These are phyloP conservation scores for Medicago lupulina DNA, from an alignment of 306 rosid genomes.

Conservation along the genomic window DNA sequence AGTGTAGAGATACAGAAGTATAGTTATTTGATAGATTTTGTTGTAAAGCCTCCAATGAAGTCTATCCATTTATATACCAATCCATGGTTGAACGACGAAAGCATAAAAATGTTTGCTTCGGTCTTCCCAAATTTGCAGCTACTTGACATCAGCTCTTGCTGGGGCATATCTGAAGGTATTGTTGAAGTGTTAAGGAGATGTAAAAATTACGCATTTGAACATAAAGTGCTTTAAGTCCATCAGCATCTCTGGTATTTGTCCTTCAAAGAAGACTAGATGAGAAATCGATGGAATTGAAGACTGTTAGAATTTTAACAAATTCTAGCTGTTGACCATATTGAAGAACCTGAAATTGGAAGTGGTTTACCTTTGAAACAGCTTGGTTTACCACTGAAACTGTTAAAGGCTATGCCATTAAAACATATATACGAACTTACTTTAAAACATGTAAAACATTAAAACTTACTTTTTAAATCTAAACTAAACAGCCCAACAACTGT, in stretches of 20 bases:
- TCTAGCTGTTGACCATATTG: not conserved
- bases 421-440: too few relatives aligned
- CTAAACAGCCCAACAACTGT: not conserved
- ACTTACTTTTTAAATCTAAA: too few relatives aligned
- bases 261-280: constrained; percentile 40
- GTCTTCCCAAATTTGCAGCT: constrained; percentile 56
- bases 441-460: too few relatives aligned
- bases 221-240: constrained; percentile 31
- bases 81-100: constrained; percentile 33
- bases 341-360: too few relatives aligned
- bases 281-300: constrained; percentile 37
- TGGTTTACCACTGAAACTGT: too few relatives aligned
- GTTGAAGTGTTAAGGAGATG: constrained; percentile 52
- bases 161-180: constrained; percentile 26
- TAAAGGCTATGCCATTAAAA: too few relatives aligned
- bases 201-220: constrained; percentile 40
- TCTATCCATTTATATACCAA: constrained; percentile 51
- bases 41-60: constrained; percentile 47
- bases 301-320: constrained; percentile 11
- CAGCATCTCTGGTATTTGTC: constrained; percentile 44
- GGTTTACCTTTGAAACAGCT: too few relatives aligned
- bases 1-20: not conserved
- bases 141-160: constrained; percentile 57
- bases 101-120: constrained; percentile 43
- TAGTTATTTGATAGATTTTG: constrained; percentile 2